Evolutionary conservation across 805 yeast species (phyloP), one percentile per base, ranked within the genome.

Genomic region (Starmerella tilneyi): DNA sequence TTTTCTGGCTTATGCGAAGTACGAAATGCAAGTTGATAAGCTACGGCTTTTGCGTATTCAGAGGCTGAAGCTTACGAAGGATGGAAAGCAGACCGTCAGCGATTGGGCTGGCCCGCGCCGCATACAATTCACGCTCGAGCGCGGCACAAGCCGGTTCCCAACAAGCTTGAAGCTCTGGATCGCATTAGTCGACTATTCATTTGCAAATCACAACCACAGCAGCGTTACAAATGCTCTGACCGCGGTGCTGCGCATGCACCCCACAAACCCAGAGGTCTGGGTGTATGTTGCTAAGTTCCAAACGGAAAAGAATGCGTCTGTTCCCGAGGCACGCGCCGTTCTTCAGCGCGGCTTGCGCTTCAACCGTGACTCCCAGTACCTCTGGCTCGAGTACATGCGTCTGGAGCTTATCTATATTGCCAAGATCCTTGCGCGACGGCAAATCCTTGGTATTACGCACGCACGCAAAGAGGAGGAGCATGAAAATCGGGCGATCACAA

Each of bases 281-380:
- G 75, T 92, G 34, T 75, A 84, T 57, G 96, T 96, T 20, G 96
- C 96, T 24, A 84, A 84, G 59, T 85, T 84, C 64, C 97, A 92
- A 65, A 80, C 84, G 57, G 96, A 89, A 55, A 75, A 74, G 23
- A 85, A 92, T 63, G 83, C 89, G 32, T 82, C 86, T 56, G 84
- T 94, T 36, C 78, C 81, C 59, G 88, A 94, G 37, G 88, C 96
- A 19, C 74, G 99, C 62, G 76, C 77, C 9, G 71, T 92, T 21
- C 78, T 86, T 62, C 96, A 88, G 63, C 76, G 82, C 53, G 94
- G 81, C 26, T 69, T 92, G 32, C 72, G 94, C 61, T 82, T 92
- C 62, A 89, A 89, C 59, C 73, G 81, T 2, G 88, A 83, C 41
- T 74, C 79, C 8, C 62, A 69, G 15, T 74, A 72, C 46, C 69